Evolutionary conservation across 208 protist genomes (phyloP), one percentile per base, ranked within the genome.

Genomic region (Leishmania amazonensis): DNA sequence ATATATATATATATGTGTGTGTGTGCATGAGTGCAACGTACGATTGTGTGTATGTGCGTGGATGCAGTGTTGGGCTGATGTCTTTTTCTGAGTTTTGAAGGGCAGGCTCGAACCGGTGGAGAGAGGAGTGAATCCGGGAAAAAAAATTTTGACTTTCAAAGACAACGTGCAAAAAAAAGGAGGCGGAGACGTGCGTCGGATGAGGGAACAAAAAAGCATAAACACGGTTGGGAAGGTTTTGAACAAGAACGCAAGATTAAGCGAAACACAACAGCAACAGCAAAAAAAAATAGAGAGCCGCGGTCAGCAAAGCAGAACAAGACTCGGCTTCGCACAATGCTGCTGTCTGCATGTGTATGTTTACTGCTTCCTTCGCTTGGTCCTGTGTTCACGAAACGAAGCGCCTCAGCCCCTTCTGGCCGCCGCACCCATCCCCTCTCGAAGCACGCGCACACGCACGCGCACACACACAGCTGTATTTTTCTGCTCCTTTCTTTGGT

Each of bases 401-500:
- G 28, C 24, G 28, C 8, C 57, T 15, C 57, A n/a, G 24, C 24
- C 24, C 28, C 24, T n/a, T 31, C 57, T 62, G 6, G 57, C 24
- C 57, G 7, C 57, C 24, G 57, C 24, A 1, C 28, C 57, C 19
- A 8, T 62, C 64, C 3, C 64, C 35, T n/a, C 31, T 42, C 35
- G 15, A 70, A 35, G 6, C 64, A 45, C 64, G 45, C 35, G 42
- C 28, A 31, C 64, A 70, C 28, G 45, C 0, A 21, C 11, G 3
- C 24, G 24, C 64, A 17, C 64, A 68, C 65, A 35, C 13, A 31
- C 17, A 1, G 17, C 17, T 21, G 47, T 57, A 78, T 86, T 78
- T 80, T 78, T 73, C 80, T 67, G 40, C 60, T 40, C 67, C 57
- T 65, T 83, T 28, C 24, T 2, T 31, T 68, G 40, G 6, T 60